phyloP scores from a whole-genome alignment of 768 basidiomycete genomes.

The Tubosaeta brunneosetosa region DNA sequence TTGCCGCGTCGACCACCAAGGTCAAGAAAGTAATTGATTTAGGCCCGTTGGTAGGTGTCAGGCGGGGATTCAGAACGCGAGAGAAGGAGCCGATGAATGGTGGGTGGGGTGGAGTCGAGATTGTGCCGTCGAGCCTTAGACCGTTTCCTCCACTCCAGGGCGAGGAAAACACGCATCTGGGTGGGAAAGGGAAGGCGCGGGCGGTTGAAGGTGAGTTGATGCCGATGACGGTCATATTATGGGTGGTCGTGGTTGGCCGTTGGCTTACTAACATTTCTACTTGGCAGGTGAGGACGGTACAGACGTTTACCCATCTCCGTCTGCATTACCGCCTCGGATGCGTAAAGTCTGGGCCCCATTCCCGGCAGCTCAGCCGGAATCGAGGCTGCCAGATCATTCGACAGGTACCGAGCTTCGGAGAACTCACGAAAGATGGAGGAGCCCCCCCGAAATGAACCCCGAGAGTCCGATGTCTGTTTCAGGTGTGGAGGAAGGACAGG shows the following conservation, averaged over 20 bases:
- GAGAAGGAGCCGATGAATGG: constrained; percentile 54
- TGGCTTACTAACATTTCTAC: background rate
- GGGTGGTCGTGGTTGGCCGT: background rate
- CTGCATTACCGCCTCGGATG: constrained; percentile 57
- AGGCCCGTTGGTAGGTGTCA: constrained; percentile 58
- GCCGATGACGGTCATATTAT: background rate
- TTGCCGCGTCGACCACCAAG: constrained; percentile 1
- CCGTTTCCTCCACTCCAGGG: constrained; percentile 11
- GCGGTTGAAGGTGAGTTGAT: constrained; percentile 21
- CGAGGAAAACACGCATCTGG: constrained; percentile 6
- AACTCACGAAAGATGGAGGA: constrained; percentile 21
- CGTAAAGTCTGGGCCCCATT: constrained; percentile 42
- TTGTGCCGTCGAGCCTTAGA: constrained; percentile 34
- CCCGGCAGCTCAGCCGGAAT: background rate
- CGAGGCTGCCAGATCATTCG: background rate
- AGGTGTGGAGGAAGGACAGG: constrained; percentile 2
- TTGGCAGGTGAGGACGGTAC: constrained; percentile 9
- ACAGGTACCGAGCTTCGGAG: constrained; percentile 8
- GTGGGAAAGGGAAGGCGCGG: constrained; percentile 14
- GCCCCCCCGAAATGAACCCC: constrained; percentile 11
- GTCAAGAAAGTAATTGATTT: constrained; percentile 37
- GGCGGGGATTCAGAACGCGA: constrained; percentile 58
- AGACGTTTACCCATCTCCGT: constrained; percentile 12
- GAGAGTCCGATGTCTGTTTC: constrained; percentile 20
- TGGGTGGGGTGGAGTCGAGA: constrained; percentile 62